These are phyloP conservation scores for Polytrichum commune DNA, from an alignment of 225 moss, liverwort and hornwort species.

Conservation along the genomic window DNA sequence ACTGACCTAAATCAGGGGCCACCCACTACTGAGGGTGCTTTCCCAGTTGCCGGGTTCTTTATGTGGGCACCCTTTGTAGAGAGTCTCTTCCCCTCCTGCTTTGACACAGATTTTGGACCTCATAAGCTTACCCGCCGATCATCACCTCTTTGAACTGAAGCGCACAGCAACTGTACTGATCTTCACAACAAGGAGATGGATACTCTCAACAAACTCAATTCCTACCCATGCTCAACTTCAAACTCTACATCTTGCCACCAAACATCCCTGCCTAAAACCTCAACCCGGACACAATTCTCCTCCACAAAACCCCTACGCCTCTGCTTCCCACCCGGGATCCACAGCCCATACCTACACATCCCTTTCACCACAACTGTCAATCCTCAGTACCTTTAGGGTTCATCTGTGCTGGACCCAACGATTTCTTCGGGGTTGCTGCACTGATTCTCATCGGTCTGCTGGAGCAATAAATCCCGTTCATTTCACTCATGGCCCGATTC, in stretches of 20 bases:
- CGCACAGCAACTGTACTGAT: not conserved
- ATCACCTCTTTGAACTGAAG: slow-evolving; percentile 30
- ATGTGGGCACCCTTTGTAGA: slow-evolving; percentile 58
- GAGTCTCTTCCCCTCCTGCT: slow-evolving; percentile 69
- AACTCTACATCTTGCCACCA: not conserved
- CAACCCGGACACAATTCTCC: slow-evolving; percentile 17
- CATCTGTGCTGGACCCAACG: slow-evolving; percentile 50
- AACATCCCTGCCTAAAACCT: slow-evolving; percentile 8
- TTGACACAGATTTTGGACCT: slow-evolving; percentile 59
- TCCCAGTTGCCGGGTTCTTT: slow-evolving; percentile 61
- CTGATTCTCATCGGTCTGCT: slow-evolving; percentile 72
- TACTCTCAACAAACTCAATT: too few species aligned
- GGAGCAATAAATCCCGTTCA: slow-evolving; percentile 77
- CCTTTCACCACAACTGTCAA: too few species aligned
- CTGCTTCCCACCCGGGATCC: slow-evolving; percentile 6
- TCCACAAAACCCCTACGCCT: slow-evolving; percentile 25
- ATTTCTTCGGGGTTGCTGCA: slow-evolving; percentile 67
- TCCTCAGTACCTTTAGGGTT: slow-evolving; percentile 45
- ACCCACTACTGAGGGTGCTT: slow-evolving; percentile 74
- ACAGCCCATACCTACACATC: too few species aligned
- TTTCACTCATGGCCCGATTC: slow-evolving; percentile 73
- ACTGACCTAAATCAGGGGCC: slow-evolving; percentile 76
- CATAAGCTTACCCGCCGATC: slow-evolving; percentile 52
- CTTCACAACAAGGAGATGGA: too few species aligned
- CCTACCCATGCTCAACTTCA: too few species aligned